Evolutionary conservation across 495 filamentous ascomycete genomes (phyloP), one percentile per base, ranked within the genome.

Genomic region (Penicillium goetzii): DNA sequence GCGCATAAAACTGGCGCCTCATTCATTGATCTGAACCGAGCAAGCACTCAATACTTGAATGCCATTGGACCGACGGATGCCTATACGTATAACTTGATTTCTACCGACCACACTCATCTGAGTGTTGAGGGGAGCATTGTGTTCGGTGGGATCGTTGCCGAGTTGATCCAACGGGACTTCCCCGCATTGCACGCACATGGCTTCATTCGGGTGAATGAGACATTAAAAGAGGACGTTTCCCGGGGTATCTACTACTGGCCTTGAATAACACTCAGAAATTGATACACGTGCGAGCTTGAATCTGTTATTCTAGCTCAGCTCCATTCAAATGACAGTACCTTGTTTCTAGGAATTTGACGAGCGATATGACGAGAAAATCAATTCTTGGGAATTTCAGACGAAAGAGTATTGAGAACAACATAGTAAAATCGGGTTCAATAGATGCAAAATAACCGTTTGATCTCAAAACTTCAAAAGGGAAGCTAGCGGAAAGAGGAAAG

Each of bases 141-240:
- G 11, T 85, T 85, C 68, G 82, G 81, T 0, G 74, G 76, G 2
- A 73, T 85, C 62, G 73, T 84, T 43, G 76, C 74, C 0, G 69
- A 74, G 57, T 63, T 85, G 54, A 68, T 84, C 51, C 55, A 64
- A 1, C 59, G 63, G 33, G 64, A 62, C 4, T 62, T 60, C 15
- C 62, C 71, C 0, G 49, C 57, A 17, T 43, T 81, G 57, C 58
- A 62, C 19, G n/a, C 34, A 10, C 55, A 62, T 21, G 66, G 64
- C 41, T 79, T 65, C 55, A 59, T 78, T 21, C 57, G 21, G 1
- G 62, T 71, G 32, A 74, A 78, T 52, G 36, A 65, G 50, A 71
- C 60, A 12, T 53, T 82, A 38, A 70, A 67, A 58, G 52, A 60
- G 11, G 65, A 67, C 26, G 73, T 83, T 53, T 56, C 62, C 32